Base-by-base conservation (phyloP, 2,329 filamentous ascomycete species). In the Botrytis cinerea region DNA sequence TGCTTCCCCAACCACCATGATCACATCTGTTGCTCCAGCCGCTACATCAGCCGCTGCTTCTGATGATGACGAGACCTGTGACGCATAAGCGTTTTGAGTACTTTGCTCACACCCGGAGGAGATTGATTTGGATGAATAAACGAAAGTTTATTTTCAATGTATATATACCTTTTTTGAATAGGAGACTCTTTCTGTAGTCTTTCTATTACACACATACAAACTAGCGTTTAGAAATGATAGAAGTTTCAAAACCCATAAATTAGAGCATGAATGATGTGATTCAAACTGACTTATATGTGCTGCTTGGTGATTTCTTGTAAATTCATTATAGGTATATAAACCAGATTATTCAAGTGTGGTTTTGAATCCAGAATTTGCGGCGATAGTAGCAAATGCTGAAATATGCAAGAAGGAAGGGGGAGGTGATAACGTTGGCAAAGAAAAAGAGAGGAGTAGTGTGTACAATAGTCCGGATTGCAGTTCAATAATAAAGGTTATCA, bases 141-240 rank as follows among this genome's bases (percentile, higher is more conserved):
- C 28, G 35, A 67, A 22, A 35, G 25, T 4, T 54, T 12, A 25
- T 28, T 54, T 67, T 67, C 64, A 40, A 67, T 67, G 64, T 67
- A 67, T 40, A 54, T 67, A 67, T 54, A 63, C 18, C n/a, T 16
- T 54, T 67, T 67, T 40, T 64, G 10, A 35, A 14, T 18, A 54
- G 46, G 20, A 46, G 45, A 18, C 45, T 51, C 7, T 2, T 35
- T 38, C 38, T n/a, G 28, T 9, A 48, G 32, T 51, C 38, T 35
- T 54, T 9, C 7, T 54, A n/a, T 67, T n/a, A 54, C 16, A 54
- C 16, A 54, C 46, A 28, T 28, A 67, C 46, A 67, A n/a, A 28
- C 32, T 20, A 67, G 25, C 46, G 46, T 67, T 18, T 54, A 67
- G 46, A 40, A 67, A 67, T 67, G 64, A 67, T 67, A 67, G 46